Conservation (phyloP, 768 basidiomycete genomes). For the Sarcodon sp. region DNA sequence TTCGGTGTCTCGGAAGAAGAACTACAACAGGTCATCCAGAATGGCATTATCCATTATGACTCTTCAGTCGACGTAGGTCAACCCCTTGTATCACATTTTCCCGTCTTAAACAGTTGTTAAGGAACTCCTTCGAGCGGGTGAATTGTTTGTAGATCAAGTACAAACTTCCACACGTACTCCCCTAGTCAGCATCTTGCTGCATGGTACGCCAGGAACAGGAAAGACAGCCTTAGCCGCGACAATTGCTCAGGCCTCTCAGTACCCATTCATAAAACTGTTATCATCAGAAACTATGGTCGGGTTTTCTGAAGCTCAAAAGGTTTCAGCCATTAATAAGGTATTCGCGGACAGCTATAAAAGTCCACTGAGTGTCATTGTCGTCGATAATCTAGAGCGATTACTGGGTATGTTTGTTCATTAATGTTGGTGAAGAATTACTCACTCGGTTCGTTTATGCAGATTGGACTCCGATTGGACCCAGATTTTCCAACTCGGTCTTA, state of each 20-base stretch:
- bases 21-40: constrained; percentile 82
- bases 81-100: background rate
- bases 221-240: constrained; percentile 93
- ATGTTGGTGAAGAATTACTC: background rate
- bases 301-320: constrained; percentile 85
- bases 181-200: constrained; percentile 79
- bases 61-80: constrained; percentile 56
- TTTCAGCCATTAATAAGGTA: constrained; percentile 80
- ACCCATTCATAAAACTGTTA: constrained; percentile 96
- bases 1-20: constrained; percentile 98
- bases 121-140: constrained; percentile 80
- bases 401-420: constrained; percentile 43
- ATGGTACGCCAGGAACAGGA: constrained; percentile 84
- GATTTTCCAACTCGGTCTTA: constrained; percentile 90
- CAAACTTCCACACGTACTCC: constrained; percentile 82
- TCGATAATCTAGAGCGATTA: constrained; percentile 89
- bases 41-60: constrained; percentile 91
- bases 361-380: constrained; percentile 89
- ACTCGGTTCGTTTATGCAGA: constrained; percentile 32
- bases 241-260: constrained; percentile 87
- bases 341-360: constrained; percentile 97
- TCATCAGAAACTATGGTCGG: constrained; percentile 97
- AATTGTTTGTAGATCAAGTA: constrained; percentile 89
- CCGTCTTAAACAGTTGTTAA: constrained; percentile 17
- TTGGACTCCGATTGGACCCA: constrained; percentile 94